Percentiles rank a stretch among this genome's conserved stretches.
Evolutionary conservation across 352 stramenopile species (phyloP).

Genomic region (Globisporangium barbulae): DNA sequence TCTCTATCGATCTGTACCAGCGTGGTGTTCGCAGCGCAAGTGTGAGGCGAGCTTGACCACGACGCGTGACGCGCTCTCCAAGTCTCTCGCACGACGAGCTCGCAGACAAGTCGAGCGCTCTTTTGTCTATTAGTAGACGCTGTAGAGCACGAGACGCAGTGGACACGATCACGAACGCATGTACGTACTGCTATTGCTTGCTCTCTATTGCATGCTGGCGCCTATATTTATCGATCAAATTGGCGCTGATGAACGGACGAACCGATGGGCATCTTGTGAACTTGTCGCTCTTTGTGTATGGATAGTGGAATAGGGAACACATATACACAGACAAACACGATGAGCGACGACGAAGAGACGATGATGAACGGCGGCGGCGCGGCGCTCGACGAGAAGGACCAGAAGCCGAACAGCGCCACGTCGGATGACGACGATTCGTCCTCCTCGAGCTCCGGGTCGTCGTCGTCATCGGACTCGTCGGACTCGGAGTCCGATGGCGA

Average conservation of each 20-base stretch:
- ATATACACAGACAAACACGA: slow-evolving; percentile 10
- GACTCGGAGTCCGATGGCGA: slow-evolving; percentile 75
- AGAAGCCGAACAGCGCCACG: slow-evolving; percentile 44
- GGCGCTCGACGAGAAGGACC: slow-evolving; percentile 26
- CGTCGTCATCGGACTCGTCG: slow-evolving; percentile 71
- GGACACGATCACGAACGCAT: not conserved
- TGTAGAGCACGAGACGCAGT: not conserved
- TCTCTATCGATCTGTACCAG: not conserved
- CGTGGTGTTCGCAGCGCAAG: not conserved
- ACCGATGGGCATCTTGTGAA: not conserved
- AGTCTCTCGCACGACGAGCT: slow-evolving; percentile 1
- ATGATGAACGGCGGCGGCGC: slow-evolving; percentile 12
- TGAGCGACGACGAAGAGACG: slow-evolving; percentile 34
- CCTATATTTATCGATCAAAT: slow-evolving; percentile 5
- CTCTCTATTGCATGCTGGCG: not conserved
- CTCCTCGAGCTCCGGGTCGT: slow-evolving; percentile 65
- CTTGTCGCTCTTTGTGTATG: not conserved
- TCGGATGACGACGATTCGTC: slow-evolving; percentile 77
- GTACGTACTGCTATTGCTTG: not conserved
- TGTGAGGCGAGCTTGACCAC: not conserved
- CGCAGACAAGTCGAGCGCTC: not conserved
- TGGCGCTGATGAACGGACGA: not conserved
- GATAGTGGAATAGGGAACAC: not conserved
- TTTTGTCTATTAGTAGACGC: not conserved
- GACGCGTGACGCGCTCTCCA: not conserved